Percentiles rank a stretch among this genome's conserved stretches.
phyloP scores from a whole-genome alignment of 169 alveolate species.

The Pseudocohnilembus persalinus region DNA sequence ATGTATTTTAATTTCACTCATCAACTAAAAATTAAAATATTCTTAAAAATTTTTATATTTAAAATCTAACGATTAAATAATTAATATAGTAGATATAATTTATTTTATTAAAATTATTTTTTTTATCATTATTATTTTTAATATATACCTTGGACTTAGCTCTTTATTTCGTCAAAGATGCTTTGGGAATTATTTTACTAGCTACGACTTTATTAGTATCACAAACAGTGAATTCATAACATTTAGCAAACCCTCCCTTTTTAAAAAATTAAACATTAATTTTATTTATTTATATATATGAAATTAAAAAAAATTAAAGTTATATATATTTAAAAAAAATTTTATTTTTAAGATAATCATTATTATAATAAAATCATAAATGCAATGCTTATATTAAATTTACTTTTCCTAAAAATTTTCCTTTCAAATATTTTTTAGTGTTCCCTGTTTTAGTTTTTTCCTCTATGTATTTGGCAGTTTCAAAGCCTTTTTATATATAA shows the following conservation, averaged over 20 bases:
- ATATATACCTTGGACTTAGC: slow-evolving; percentile 70
- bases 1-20: slow-evolving; percentile 80
- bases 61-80: too few species aligned
- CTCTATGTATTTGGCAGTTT: background rate
- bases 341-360: too few species aligned
- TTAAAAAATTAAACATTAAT: too few species aligned
- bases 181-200: slow-evolving; percentile 76
- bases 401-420: background rate
- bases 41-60: too few species aligned
- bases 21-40: slow-evolving; percentile 24
- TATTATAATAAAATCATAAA: too few species aligned
- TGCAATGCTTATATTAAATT: background rate
- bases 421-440: background rate
- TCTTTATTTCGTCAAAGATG: slow-evolving; percentile 72
- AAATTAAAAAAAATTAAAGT: too few species aligned
- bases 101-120: too few species aligned
- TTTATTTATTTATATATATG: too few species aligned
- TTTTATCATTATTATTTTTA: too few species aligned
- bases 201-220: slow-evolving; percentile 59
- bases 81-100: background rate
- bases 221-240: slow-evolving; percentile 61
- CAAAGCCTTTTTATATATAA: background rate
- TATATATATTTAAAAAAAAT: too few species aligned
- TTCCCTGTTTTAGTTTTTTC: background rate
- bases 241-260: slow-evolving; percentile 79